Base-by-base conservation (phyloP, 2,329 filamentous ascomycete species). In the Calcarisporium arbuscula region DNA sequence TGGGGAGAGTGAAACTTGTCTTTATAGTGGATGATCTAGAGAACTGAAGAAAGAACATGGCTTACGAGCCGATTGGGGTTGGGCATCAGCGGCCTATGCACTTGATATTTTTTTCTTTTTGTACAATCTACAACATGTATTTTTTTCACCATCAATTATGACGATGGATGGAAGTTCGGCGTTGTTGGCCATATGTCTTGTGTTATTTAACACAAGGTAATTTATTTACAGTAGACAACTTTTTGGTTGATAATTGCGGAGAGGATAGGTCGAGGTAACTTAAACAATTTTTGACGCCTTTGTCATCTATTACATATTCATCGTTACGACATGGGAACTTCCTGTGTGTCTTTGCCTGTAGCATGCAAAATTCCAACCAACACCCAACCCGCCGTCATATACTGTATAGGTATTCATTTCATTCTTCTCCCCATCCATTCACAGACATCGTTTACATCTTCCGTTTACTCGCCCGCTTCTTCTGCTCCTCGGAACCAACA, bases 391-490 rank as follows among this genome's bases (percentile, higher is more conserved):
- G n/a, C n/a, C n/a, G n/a, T 40, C 30, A 19, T 44, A 35, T 34
- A 14, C 23, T 23, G 25, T 38, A 29, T 28, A 23, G 22, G 35
- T 42, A 38, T 39, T 26, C 14, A 22, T 32, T n/a, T 12, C 21
- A 27, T 12, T 14, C 11, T 10, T 14, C 28, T 4, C 26, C 26
- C 3, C n/a, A 8, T 28, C 10, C 4, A 14, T 15, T 15, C 4
- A 16, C 8, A 15, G 20, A 19, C 10, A 34, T 4, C 36, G 15
- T 19, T 30, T 61, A 76, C 41, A 77, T 61, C 60, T 76, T 79
- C 37, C 72, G 63, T 41, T 71, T 68, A 43, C 64, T 71, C 2
- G 64, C 60, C 27, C 70, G 61, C 52, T 70, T 74, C 61, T 64
- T 68, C 41, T 54, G 63, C 28, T 71, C 67, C 31, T 66, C 67